Evolutionary conservation across 192 early-diverging fungal species (phyloP).

Genomic region (Backusella psychrophila): DNA sequence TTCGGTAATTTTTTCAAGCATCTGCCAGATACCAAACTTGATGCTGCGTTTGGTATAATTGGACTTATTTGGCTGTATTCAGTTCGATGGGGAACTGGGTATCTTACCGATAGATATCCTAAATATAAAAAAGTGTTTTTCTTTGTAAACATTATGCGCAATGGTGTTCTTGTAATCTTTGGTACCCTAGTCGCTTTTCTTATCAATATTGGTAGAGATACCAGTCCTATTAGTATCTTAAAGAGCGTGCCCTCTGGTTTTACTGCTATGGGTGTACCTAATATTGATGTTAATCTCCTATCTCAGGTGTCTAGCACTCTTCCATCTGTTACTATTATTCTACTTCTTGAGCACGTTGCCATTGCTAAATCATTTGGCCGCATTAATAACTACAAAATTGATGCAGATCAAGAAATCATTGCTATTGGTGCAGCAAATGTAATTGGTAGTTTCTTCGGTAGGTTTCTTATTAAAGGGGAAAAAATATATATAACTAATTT

Average conservation of each 20-base stretch:
- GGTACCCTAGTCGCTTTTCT: constrained; percentile 72
- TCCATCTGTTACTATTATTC: constrained; percentile 67
- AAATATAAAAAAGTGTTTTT: constrained; percentile 48
- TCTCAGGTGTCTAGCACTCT: constrained; percentile 49
- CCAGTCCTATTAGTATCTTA: constrained; percentile 61
- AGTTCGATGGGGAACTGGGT: constrained; percentile 38
- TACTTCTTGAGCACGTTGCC: constrained; percentile 88
- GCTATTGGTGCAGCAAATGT: constrained; percentile 79
- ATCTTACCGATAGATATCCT: constrained; percentile 43
- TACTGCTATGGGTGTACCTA: constrained; percentile 55
- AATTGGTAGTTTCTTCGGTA: constrained; percentile 75
- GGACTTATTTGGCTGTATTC: constrained; percentile 39
- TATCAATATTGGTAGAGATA: constrained; percentile 39
- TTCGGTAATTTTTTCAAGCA: constrained; percentile 61
- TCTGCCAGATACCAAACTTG: constrained; percentile 45
- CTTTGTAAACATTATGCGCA: constrained; percentile 66
- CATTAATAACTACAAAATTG: constrained; percentile 74
- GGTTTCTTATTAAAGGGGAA: constrained; percentile 28
- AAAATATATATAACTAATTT: neutral
- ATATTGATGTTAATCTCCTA: constrained; percentile 49
- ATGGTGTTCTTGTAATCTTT: constrained; percentile 70
- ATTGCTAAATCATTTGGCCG: constrained; percentile 88
- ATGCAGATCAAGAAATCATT: constrained; percentile 86
- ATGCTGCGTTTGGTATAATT: constrained; percentile 61
- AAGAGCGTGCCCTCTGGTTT: constrained; percentile 76